Percentiles rank a stretch among this genome's conserved stretches.
phyloP scores from a whole-genome alignment of 2,329 filamentous ascomycete species.

The Periconia digitata region DNA sequence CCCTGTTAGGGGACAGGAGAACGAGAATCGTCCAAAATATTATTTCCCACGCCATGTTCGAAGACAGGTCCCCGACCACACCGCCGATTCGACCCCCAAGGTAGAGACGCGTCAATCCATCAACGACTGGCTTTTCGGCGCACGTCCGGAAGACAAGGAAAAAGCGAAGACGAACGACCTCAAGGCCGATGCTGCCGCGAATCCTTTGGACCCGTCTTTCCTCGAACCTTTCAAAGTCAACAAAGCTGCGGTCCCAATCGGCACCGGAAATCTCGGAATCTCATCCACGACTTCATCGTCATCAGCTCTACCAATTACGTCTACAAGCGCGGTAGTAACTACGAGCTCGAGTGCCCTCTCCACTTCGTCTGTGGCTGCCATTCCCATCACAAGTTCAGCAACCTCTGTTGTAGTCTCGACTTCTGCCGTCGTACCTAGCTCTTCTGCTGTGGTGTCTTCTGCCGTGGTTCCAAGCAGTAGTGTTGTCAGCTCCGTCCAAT shows the following conservation, averaged over 20 bases:
- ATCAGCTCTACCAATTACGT: constrained; percentile 1
- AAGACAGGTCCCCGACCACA: constrained; percentile 44
- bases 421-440: background rate
- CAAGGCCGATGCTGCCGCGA: background rate
- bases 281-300: constrained; percentile 5
- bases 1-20: constrained; percentile 34
- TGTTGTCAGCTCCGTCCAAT: constrained; percentile 3
- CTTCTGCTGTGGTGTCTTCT: background rate
- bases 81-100: constrained; percentile 28
- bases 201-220: background rate
- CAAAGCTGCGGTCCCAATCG: background rate
- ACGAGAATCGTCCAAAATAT: constrained; percentile 44
- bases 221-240: background rate
- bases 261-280: constrained; percentile 9
- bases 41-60: constrained; percentile 53
- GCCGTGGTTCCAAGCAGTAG: constrained; percentile 1
- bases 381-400: background rate
- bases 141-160: background rate
- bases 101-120: constrained; percentile 22
- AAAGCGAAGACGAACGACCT: background rate
- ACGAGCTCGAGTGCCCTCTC: background rate
- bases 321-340: background rate
- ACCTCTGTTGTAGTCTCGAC: background rate
- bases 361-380: background rate
- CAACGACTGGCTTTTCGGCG: background rate